Base-by-base conservation (phyloP, 2,329 filamentous ascomycete species). In the Macrophomina pseudophaseolina region DNA sequence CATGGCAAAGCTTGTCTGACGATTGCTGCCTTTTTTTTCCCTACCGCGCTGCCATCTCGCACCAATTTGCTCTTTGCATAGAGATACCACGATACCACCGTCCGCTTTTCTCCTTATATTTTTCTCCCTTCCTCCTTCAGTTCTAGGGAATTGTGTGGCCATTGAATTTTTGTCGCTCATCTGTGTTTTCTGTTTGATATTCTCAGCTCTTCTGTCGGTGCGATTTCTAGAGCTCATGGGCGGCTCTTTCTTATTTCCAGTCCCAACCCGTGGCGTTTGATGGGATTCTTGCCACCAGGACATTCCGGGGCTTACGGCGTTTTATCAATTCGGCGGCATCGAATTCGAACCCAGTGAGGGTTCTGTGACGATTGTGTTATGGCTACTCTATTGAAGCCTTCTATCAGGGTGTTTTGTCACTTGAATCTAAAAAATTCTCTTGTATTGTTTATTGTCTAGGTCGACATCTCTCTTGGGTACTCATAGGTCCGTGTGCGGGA, bases 31-130 rank as follows among this genome's bases (percentile, higher is more conserved):
- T 33, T 62, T 60, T 62, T 48, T 60, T 62, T 48, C 42, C n/a
- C 40, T 32, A n/a, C 33, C 46, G 58, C 44, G 58, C 48, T 52
- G 48, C 35, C 60, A 53, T 52, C 46, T 52, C 60, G 48, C 60
- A 42, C 48, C 23, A 49, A 18, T 53, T 53, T 64, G 38, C 54
- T 44, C 28, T 4, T 44, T 46, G 60, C 46, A 52, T 53, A 52
- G 60, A 64, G 60, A 64, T 52, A 64, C 60, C 48, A 53, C 49
- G 60, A 62, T 62, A 62, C 58, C 58, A 62, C 58, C 49, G 60
- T 52, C 60, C n/a, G 38, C 42, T 64, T 53, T 51, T 23, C 30
- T 63, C 46, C 18, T 38, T 38, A 38, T 2, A 38, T 38, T 38
- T 49, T 32, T 11, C 28, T 40, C 18, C 12, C 33, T 16, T 28